Conservation (phyloP, 2,329 filamentous ascomycete species). For the Aspergillus versicolor region DNA sequence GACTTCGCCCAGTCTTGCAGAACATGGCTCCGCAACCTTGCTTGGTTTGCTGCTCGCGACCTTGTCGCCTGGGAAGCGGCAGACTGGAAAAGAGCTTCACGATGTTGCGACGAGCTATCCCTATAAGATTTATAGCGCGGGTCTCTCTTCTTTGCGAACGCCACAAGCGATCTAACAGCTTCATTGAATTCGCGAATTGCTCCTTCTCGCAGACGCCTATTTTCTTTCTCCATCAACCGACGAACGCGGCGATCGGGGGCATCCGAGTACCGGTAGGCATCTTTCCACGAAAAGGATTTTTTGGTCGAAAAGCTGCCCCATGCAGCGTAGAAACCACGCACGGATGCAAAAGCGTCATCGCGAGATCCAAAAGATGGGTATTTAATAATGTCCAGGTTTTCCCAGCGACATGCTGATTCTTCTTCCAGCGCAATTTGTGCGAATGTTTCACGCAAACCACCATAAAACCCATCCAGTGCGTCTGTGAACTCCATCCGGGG, state of each 20-base stretch:
- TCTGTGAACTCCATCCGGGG: constrained; percentile 77
- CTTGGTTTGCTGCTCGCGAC: constrained; percentile 76
- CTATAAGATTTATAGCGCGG: constrained; percentile 76
- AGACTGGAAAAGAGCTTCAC: constrained; percentile 72
- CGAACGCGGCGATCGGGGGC: constrained; percentile 82
- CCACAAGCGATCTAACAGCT: constrained; percentile 78
- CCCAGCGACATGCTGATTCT: constrained; percentile 68
- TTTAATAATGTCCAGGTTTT: constrained; percentile 57
- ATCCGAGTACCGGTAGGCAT: constrained; percentile 78
- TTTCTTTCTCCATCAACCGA: constrained; percentile 92
- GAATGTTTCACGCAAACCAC: constrained; percentile 74
- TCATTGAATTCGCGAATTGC: constrained; percentile 88
- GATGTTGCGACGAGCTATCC: constrained; percentile 76
- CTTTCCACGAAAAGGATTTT: constrained; percentile 88
- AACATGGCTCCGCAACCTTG: constrained; percentile 63
- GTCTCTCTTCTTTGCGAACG: constrained; percentile 88
- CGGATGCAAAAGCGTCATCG: constrained; percentile 73
- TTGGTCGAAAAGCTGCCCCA: constrained; percentile 82
- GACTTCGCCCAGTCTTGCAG: constrained; percentile 75
- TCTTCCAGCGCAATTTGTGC: constrained; percentile 79
- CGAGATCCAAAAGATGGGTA: constrained; percentile 83
- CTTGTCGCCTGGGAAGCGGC: constrained; percentile 81
- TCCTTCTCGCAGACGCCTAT: constrained; percentile 78
- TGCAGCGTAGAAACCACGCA: constrained; percentile 74
- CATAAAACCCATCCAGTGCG: constrained; percentile 79